Conservation (phyloP, 2,329 filamentous ascomycete genomes). For the Arthrobotrys entomopaga region DNA sequence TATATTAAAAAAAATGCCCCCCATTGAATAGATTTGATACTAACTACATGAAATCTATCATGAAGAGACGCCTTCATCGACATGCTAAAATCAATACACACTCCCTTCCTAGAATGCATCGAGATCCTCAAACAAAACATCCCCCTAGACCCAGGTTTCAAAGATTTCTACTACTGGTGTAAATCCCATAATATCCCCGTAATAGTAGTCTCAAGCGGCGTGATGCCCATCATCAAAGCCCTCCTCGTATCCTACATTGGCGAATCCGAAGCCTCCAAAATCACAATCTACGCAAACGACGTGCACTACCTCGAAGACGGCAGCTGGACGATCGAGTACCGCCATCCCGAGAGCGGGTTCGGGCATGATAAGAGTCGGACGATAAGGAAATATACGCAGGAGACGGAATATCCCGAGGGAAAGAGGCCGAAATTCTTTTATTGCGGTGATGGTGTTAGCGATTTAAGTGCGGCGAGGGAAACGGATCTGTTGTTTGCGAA, state of each 20-base stretch:
- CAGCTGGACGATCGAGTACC: constrained; percentile 89
- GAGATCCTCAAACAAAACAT: constrained; percentile 81
- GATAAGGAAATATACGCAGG: constrained; percentile 83
- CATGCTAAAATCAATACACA: constrained; percentile 88
- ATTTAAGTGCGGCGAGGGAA: constrained; percentile 89
- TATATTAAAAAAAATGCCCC: background rate
- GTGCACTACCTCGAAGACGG: constrained; percentile 80
- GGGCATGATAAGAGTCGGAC: constrained; percentile 98
- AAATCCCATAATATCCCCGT: constrained; percentile 85
- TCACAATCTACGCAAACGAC: constrained; percentile 91
- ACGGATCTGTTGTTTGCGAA: constrained; percentile 95
- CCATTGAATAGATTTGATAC: background rate
- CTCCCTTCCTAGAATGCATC: constrained; percentile 84
- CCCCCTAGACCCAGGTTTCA: constrained; percentile 87
- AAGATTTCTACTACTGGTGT: constrained; percentile 86
- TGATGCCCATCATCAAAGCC: constrained; percentile 89
- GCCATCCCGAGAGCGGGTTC: constrained; percentile 81
- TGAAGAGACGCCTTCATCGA: constrained; percentile 79
- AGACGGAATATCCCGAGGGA: constrained; percentile 69
- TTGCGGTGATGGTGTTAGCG: constrained; percentile 92
- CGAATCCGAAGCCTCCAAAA: constrained; percentile 74
- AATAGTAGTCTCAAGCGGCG: constrained; percentile 89
- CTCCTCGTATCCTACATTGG: constrained; percentile 83
- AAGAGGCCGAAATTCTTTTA: constrained; percentile 85
- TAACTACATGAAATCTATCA: background rate